Evolutionary conservation across 2,329 filamentous ascomycete genomes (phyloP).

Genomic region (Hypoxylon sp.): DNA sequence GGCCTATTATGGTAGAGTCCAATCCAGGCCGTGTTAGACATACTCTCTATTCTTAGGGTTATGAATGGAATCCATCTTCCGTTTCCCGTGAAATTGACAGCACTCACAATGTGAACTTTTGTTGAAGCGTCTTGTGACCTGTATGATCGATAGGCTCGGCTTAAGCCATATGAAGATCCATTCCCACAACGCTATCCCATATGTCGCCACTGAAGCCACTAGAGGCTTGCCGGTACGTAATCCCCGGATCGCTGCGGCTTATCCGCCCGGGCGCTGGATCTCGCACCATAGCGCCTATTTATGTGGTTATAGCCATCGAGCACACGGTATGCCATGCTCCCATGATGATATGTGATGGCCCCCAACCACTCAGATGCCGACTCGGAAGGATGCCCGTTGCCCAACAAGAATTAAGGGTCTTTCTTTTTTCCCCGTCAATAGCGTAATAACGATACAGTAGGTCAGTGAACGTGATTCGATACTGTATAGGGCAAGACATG

Average conservation of each 20-base stretch:
- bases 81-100: neutral
- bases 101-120: neutral
- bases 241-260: conserved; percentile 3
- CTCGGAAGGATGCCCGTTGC: too few species aligned
- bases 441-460: neutral
- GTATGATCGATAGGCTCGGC: neutral
- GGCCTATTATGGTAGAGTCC: too few species aligned
- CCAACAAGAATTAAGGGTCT: neutral
- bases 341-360: conserved; percentile 26
- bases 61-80: neutral
- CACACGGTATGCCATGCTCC: conserved; percentile 6
- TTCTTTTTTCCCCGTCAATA: conserved; percentile 10
- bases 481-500: neutral
- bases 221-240: neutral
- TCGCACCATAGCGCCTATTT: conserved; percentile 1
- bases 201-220: conserved; percentile 19
- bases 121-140: neutral
- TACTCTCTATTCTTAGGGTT: neutral
- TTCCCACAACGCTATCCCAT: neutral
- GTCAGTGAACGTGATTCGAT: conserved; percentile 3
- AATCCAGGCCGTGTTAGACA: neutral
- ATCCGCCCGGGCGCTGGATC: conserved; percentile 13
- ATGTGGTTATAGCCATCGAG: neutral
- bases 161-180: conserved; percentile 18
- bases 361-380: conserved; percentile 2